Evolutionary conservation across 345 rosid genomes (phyloP).

Genomic region (Combretum micranthum): DNA sequence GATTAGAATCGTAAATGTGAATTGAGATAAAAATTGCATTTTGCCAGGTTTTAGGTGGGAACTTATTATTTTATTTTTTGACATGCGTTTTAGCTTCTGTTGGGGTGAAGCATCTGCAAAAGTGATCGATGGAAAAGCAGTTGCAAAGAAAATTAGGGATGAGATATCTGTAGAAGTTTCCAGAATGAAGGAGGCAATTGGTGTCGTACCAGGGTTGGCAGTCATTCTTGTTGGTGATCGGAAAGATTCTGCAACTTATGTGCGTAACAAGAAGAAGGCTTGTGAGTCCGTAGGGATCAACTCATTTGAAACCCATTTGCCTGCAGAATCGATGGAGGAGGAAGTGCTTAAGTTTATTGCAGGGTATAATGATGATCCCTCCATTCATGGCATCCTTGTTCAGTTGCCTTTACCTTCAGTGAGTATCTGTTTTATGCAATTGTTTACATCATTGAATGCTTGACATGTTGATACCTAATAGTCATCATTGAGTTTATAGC

Average conservation of each 20-base stretch:
- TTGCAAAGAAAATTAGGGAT: constrained; percentile 60
- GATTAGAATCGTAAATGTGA: background rate
- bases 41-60: background rate
- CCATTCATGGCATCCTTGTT: constrained; percentile 88
- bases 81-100: constrained; percentile 9
- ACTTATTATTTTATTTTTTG: background rate
- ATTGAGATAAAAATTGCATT: background rate
- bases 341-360: constrained; percentile 57
- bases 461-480: no score
- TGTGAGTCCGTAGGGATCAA: constrained; percentile 71
- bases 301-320: constrained; percentile 54
- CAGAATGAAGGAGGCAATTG: constrained; percentile 66
- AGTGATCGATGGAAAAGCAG: constrained; percentile 73
- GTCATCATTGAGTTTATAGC: no score
- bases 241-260: constrained; percentile 82
- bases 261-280: constrained; percentile 83
- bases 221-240: constrained; percentile 77
- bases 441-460: background rate
- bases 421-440: constrained; percentile 16
- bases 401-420: constrained; percentile 82
- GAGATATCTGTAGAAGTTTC: constrained; percentile 60
- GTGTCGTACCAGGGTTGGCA: constrained; percentile 75
- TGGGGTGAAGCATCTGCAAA: constrained; percentile 34
- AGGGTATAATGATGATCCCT: constrained; percentile 55
- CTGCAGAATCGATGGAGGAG: constrained; percentile 53